Evolutionary conservation across 75 land plant species (phyloP), one percentile per base, ranked within the genome.

Genomic region (Cunninghamia lanceolata): DNA sequence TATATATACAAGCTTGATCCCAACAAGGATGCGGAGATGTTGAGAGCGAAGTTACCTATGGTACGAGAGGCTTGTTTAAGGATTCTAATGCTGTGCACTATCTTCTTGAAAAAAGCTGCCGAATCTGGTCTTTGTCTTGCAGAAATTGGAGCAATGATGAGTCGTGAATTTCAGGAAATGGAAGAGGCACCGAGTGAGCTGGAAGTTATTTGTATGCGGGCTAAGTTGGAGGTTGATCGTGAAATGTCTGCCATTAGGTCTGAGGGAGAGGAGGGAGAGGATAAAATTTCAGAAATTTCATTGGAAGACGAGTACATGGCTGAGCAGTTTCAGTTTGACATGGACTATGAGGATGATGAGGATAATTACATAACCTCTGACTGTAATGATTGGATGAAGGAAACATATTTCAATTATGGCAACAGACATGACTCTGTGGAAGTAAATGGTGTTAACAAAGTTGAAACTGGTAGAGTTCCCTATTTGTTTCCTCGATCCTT

Each of bases 131-230:
- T 91, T 6, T 91, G 94, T 45, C 91, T 95, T 46, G 91, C 94
- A 73, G 95, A 96, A 59, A 96, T 96, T 46, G 97, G 95, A 45
- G 94, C 89, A 38, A 95, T 95, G 96, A 95, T 95, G 97, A 93
- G 91, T 83, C 88, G 96, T 66, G 96, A 94, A 84, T 95, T 94
- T 68, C 91, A 86, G 54, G 89, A 91, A 8, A 86, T 90, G 11
- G 93, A 93, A 74, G 96, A 95, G 88, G 97, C 90, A 76, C 87
- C 92, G 5, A 95, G 97, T 87, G 96, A 95, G 84, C 94, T 95
- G 43, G 97, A 95, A 84, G 47, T 87, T 14, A 85, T 95, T 1
- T 95, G 95, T 75, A 81, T 93, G 81, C 90, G 89, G 45, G 97
- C 96, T 25, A 77, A 86, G 70, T 59, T 87, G 82, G 76, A 90